Base-by-base conservation (phyloP, 495 filamentous ascomycete genomes). In the Hypoxylon cercidicola region DNA sequence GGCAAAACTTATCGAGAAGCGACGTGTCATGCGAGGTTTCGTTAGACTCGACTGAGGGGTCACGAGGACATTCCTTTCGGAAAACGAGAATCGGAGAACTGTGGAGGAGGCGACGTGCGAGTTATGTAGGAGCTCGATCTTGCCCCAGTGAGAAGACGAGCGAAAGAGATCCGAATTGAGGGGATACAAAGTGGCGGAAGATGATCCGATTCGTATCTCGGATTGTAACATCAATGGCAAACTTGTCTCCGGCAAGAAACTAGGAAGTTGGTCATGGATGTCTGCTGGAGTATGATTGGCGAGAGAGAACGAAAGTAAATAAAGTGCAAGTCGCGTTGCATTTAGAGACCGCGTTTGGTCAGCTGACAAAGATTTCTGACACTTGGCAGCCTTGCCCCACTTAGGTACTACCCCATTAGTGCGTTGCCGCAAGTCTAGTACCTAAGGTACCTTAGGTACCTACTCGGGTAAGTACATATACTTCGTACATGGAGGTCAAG, bases 71-170 rank as follows among this genome's bases (percentile, higher is more conserved):
- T 87, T 85, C 85, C 84, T 83, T 80, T 72, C 79, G 80, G 84
- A 88, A 86, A 85, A 87, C 75, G 71, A 74, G 78, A 73, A 73
- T 83, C 86, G 87, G 87, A 82, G 78, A 78, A 87, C 88, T 90
- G 80, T 89, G 66, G 79, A 76, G 86, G 82, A 81, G 87, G 88
- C 83, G 87, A 62, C 70, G 76, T 87, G 88, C 85, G 79, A 82
- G 72, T 52, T 72, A 61, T 74, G 66, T 74, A 57, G 16, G 40
- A 54, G 49, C 61, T 53, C 64, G 35, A 50, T 67, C 52, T 52
- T 58, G 5, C 56, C 43, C 53, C 7, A 28, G 25, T 15, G 52
- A 60, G 63, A 68, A 57, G 60, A 62, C 45, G 45, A 62, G 69
- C 71, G 78, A 80, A 75, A 81, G 78, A 80, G 37, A 52, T 57